Percentiles rank a stretch among this genome's conserved stretches.
Evolutionary conservation across 2,329 filamentous ascomycete species (phyloP).

Genomic region (Emergomyces pasteurianus): DNA sequence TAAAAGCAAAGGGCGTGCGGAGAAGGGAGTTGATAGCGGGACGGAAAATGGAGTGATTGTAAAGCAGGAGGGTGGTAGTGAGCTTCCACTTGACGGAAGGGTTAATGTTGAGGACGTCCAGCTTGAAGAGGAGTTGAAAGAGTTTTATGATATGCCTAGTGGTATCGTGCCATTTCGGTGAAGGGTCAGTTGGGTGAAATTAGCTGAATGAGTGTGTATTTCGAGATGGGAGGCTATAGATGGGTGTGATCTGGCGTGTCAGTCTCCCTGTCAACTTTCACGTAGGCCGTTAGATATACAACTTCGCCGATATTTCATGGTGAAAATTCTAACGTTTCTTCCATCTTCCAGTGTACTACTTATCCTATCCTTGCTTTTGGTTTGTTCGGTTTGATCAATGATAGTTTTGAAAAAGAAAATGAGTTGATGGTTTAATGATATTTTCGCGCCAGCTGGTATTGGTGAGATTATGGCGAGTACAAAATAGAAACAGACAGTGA

Average conservation of each 20-base stretch:
- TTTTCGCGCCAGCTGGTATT: background rate
- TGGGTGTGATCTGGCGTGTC: background rate
- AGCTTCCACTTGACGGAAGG: background rate
- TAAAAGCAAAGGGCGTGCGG: constrained; percentile 16
- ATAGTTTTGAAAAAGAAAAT: background rate
- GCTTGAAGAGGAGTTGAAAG: constrained; percentile 25
- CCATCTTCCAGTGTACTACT: background rate
- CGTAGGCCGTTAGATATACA: background rate
- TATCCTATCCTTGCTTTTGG: no score
- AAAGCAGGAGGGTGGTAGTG: background rate
- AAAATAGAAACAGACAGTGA: background rate
- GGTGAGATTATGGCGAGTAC: background rate
- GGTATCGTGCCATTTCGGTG: constrained; percentile 20
- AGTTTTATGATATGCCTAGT: constrained; percentile 30
- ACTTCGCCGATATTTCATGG: background rate
- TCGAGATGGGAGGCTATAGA: background rate
- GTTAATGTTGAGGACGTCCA: constrained; percentile 19
- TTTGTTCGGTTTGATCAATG: background rate
- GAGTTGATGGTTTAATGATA: background rate
- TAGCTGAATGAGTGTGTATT: background rate
- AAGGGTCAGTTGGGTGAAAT: background rate
- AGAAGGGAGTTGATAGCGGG: constrained; percentile 18
- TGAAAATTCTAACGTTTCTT: background rate
- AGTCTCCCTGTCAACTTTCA: background rate
- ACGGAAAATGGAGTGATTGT: constrained; percentile 13